These are phyloP conservation scores for Russula brevipes DNA, from an alignment of 768 basidiomycete genomes.

Conservation along the genomic window DNA sequence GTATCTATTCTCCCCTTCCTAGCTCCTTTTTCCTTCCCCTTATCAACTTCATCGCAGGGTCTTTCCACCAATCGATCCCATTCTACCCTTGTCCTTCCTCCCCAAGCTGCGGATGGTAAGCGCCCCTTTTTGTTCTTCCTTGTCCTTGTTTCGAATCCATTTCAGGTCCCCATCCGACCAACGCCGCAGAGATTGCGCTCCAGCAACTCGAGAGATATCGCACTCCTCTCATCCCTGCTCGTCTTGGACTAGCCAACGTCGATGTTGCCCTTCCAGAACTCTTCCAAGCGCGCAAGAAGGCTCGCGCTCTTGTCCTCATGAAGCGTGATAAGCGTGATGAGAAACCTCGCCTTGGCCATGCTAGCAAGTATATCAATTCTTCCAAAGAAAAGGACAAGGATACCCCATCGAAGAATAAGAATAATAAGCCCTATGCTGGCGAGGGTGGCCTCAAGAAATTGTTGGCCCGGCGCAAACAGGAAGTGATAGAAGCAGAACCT, in stretches of 20 bases:
- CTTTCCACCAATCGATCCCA: constrained; percentile 16
- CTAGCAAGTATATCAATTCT: constrained; percentile 26
- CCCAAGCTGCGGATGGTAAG: constrained; percentile 17
- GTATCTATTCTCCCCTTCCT: constrained; percentile 7
- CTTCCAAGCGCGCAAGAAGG: constrained; percentile 49
- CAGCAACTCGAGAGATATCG: constrained; percentile 74
- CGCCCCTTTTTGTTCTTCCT: constrained; percentile 6
- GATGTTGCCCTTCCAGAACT: constrained; percentile 45
- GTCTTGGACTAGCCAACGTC: constrained; percentile 33
- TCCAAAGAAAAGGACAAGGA: constrained; percentile 27
- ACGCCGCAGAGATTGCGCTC: constrained; percentile 60
- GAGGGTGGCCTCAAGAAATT: constrained; percentile 76
- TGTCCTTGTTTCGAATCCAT: constrained; percentile 24
- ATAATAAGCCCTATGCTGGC: constrained; percentile 68
- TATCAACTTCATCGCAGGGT: constrained; percentile 12
- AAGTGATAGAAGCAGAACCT: constrained; percentile 46
- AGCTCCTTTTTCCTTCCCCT: background rate
- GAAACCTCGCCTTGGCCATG: constrained; percentile 45
- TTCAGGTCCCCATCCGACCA: constrained; percentile 34
- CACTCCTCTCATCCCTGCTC: constrained; percentile 71
- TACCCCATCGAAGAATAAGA: constrained; percentile 36
- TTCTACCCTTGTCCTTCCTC: constrained; percentile 9
- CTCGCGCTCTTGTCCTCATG: constrained; percentile 50
- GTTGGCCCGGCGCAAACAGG: constrained; percentile 55
- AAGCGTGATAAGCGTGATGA: constrained; percentile 46